These are phyloP conservation scores for Pyrenochaeta sp. DNA, from an alignment of 2,329 filamentous ascomycete genomes.

Conservation along the genomic window DNA sequence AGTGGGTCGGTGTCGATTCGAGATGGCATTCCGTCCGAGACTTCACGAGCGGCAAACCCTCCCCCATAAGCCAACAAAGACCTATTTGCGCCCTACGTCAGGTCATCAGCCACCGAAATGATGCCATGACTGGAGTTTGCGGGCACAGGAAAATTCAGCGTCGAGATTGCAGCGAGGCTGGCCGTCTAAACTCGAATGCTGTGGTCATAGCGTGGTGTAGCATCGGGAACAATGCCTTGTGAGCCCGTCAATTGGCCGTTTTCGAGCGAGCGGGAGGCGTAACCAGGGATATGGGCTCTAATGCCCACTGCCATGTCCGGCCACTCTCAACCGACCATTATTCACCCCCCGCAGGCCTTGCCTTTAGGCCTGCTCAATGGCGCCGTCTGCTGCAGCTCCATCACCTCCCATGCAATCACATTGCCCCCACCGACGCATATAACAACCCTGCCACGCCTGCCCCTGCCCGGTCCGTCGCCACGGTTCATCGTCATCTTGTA, in stretches of 20 bases:
- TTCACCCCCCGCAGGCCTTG: conserved; percentile 25
- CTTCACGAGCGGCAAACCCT: too few species aligned
- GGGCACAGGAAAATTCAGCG: conserved; percentile 21
- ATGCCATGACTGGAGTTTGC: too few species aligned
- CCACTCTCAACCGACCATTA: conserved; percentile 17
- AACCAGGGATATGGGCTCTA: conserved; percentile 12
- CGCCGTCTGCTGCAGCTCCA: conserved; percentile 5
- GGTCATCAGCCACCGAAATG: conserved; percentile 4
- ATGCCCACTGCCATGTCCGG: conserved; percentile 18
- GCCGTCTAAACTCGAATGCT: conserved; percentile 11
- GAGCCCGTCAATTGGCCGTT: conserved; percentile 22
- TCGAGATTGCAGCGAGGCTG: conserved; percentile 4
- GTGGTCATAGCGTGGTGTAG: conserved; percentile 21
- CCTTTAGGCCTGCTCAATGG: conserved; percentile 12
- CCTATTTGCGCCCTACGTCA: conserved; percentile 16
- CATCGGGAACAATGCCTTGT: conserved; percentile 6
- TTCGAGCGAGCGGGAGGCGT: conserved; percentile 12
- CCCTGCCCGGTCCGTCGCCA: conserved; percentile 3
- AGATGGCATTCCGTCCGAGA: too few species aligned
- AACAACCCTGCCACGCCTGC: background rate
- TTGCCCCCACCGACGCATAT: conserved; percentile 9
- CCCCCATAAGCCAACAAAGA: too few species aligned
- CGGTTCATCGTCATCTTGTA: conserved; percentile 3
- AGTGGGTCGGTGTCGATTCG: too few species aligned
- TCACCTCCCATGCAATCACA: conserved; percentile 7